A percentile compares a stretch with the other conserved stretches of the same genome.
These are phyloP conservation scores for Fragaria iinumae DNA, from an alignment of 306 rosid genomes.

Conservation along the genomic window DNA sequence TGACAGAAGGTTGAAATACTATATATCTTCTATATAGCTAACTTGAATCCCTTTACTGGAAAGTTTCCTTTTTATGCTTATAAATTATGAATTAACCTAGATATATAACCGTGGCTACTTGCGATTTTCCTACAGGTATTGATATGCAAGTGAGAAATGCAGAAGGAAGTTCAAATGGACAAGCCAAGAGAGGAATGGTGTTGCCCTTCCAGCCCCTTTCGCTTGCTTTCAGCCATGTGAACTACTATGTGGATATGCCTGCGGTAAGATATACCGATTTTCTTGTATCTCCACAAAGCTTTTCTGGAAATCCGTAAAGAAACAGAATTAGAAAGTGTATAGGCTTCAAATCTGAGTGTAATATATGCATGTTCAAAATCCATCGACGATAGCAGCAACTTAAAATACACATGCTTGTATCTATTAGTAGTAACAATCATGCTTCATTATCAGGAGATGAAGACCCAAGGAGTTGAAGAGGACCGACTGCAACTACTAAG, in stretches of 20 bases:
- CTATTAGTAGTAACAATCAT: too few species aligned
- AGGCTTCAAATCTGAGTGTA: not conserved
- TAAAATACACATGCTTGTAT: not conserved
- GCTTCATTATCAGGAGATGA: slow-evolving; percentile 31
- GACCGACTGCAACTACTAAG: slow-evolving; percentile 25
- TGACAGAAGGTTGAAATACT: not conserved
- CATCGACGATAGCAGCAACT: not conserved
- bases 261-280: slow-evolving; percentile 4
- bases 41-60: not conserved
- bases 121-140: slow-evolving; percentile 11
- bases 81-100: not conserved
- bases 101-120: not conserved
- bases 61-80: not conserved
- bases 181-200: slow-evolving; percentile 32
- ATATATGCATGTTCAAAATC: not conserved
- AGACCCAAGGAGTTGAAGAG: slow-evolving; percentile 25
- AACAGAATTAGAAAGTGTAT: not conserved
- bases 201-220: slow-evolving; percentile 38
- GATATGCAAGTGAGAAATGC: slow-evolving; percentile 33
- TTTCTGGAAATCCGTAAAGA: not conserved
- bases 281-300: not conserved
- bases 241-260: slow-evolving; percentile 41
- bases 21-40: not conserved
- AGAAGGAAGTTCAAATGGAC: slow-evolving; percentile 11
- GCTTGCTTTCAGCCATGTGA: slow-evolving; percentile 37